Base-by-base conservation (phyloP, 805 yeast genomes). In the Lipomyces yamadae region DNA sequence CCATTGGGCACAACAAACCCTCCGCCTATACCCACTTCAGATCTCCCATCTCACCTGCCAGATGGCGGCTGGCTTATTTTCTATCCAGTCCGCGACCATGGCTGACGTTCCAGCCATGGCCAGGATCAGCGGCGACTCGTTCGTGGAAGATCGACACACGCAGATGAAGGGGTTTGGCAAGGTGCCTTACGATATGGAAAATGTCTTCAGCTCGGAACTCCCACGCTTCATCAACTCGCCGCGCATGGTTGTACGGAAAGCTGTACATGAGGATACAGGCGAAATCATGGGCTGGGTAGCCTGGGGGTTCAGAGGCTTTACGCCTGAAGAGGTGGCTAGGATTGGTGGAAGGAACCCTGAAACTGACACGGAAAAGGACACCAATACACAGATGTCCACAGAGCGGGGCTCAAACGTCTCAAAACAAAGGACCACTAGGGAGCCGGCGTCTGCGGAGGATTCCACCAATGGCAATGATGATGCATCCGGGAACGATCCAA, bases 251-350 rank as follows among this genome's bases (percentile, higher is more conserved):
- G 13, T 56, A 30, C 5, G 29, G 6, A 56, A 56, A 29, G 58
- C 58, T 42, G 32, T 29, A 11, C 18, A 30, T 15, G 13, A 56
- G 42, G 6, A 6, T 56, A 56, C 58, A 24, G 18, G 18, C 13
- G 45, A 56, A 15, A 32, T 56, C 48, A 13, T 56, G n/a, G 58
- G 58, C 3, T 56, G 58, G 58, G 58, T 56, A 24, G 29, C 42
- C 45, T 35, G 54, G 58, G 58, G 45, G 29, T 54, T 54, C 58
- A 45, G 13, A 45, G 58, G 58, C 5, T 54, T 18, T 30, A 7
- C n/a, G n/a, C 18, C 2, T 18, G 58, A 15, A 10, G 15, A 54
- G 24, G 53, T 15, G 18, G 53, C 53, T 18, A 13, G 15, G 18
- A 6, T 15, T 18, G 11, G 3, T 10, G 39, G 39, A 10, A 18